These are phyloP conservation scores for Acer saccharum DNA, from an alignment of 345 rosid genomes.

Conservation along the genomic window DNA sequence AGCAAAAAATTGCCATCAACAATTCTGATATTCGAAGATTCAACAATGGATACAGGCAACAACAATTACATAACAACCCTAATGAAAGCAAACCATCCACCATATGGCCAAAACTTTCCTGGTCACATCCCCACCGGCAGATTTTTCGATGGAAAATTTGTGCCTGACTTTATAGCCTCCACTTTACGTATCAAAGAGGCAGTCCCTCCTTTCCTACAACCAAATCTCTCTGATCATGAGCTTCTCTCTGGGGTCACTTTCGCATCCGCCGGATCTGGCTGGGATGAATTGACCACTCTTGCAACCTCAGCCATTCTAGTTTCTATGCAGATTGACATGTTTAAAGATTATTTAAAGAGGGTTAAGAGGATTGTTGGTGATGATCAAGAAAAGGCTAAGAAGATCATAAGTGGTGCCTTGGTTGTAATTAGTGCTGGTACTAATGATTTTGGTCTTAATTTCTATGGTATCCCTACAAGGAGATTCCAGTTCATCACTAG, in stretches of 20 bases:
- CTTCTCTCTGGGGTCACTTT: conserved; percentile 48
- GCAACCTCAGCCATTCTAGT: conserved; percentile 34
- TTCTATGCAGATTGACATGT: conserved; percentile 38
- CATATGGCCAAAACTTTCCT: conserved; percentile 51
- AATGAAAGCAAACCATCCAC: conserved; percentile 33
- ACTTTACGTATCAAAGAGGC: conserved; percentile 41
- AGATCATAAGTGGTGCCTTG: conserved; percentile 42
- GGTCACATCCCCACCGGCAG: conserved; percentile 48
- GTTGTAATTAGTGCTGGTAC: conserved; percentile 66
- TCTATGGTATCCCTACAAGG: conserved; percentile 43
- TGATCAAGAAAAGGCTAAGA: conserved; percentile 31
- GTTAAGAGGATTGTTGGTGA: conserved; percentile 33
- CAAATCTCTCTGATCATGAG: conserved; percentile 22
- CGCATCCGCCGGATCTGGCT: conserved; percentile 54
- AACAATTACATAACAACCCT: conserved; percentile 25
- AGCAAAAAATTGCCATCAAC: neutral
- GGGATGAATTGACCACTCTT: conserved; percentile 38
- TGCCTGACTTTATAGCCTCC: conserved; percentile 47
- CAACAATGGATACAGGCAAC: conserved; percentile 30
- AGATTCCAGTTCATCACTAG: conserved; percentile 30
- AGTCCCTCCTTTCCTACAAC: conserved; percentile 51
- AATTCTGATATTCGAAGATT: neutral
- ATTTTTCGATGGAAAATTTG: conserved; percentile 50
- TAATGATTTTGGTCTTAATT: conserved; percentile 55
- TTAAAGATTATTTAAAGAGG: conserved; percentile 41